Percentiles rank a stretch among this genome's conserved stretches.
Conservation (phyloP, 352 stramenopile species). For the Phytophthora ohioensis region DNA sequence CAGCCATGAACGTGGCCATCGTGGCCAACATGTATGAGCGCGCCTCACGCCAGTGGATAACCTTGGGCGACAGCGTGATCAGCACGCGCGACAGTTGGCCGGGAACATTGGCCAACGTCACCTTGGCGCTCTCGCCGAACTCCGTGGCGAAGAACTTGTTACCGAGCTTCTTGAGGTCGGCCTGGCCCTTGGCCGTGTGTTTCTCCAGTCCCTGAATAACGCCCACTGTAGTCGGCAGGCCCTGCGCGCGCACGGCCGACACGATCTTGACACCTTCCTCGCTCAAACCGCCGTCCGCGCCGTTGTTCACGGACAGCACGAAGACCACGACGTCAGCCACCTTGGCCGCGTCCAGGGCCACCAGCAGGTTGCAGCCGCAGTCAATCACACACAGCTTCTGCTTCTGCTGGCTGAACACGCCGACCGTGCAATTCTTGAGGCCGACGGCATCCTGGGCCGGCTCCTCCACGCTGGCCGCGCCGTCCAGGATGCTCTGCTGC, state of each 20-base stretch:
- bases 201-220: constrained; percentile 87
- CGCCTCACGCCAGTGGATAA: constrained; percentile 91
- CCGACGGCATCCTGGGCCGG: constrained; percentile 46
- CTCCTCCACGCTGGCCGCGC: constrained; percentile 66
- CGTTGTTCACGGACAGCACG: constrained; percentile 77
- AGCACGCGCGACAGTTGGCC: constrained; percentile 84
- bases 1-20: constrained; percentile 65
- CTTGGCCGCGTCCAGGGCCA: constrained; percentile 86
- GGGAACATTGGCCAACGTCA: constrained; percentile 79
- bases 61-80: constrained; percentile 81
- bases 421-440: constrained; percentile 73
- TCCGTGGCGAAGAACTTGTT: constrained; percentile 92
- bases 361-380: constrained; percentile 85
- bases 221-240: constrained; percentile 89
- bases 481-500: constrained; percentile 72
- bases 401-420: constrained; percentile 86
- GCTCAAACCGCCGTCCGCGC: constrained; percentile 89
- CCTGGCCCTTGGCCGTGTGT: constrained; percentile 72
- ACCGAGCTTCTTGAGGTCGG: constrained; percentile 86
- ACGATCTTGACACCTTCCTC: constrained; percentile 89
- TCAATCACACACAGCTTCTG: constrained; percentile 90
- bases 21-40: constrained; percentile 90
- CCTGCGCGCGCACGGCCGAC: constrained; percentile 93
- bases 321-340: constrained; percentile 88
- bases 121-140: constrained; percentile 88